Base-by-base conservation (phyloP, 106 monocot species). In the Dendrobium chrysotoxum region DNA sequence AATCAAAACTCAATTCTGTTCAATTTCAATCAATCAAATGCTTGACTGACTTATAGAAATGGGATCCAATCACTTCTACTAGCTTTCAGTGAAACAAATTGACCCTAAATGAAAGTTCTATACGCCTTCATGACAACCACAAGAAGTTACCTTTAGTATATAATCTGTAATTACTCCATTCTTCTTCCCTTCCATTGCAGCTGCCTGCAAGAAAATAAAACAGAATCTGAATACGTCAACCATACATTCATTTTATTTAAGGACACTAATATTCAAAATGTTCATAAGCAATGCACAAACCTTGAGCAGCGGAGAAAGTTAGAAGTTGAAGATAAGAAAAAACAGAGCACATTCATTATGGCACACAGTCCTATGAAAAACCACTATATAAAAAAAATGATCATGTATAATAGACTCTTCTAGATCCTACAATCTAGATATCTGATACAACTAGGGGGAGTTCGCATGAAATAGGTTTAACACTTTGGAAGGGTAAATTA, bases 131-230 rank as follows among this genome's bases (percentile, higher is more conserved):
- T 13, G 50, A 39, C 25, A 35, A 61, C 41, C 11, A 26, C 21
- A 41, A 18, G 28, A 16, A n/a, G 17, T n/a, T 84, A 86, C 88
- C 83, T 86, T 88, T 17, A 91, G 50, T 67, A 88, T 80, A 73
- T 91, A 91, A 26, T 91, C 91, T 28, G 89, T 85, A 25, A 91
- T 79, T 17, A 89, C 77, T 61, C 47, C 80, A 4, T 81, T 44
- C 67, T 85, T 81, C 20, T 92, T 83, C 26, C 87, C 85, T 79
- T 75, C 82, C 83, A 82, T 50, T 64, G 88, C 61, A 54, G 81
- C 6, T 28, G 91, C 91, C 91, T 92, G 41, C 15, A 79, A 20
- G 4, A 40, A 21, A 42, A 70, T 2, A 26, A 68, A 68, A 68
- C 35, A 35, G 30, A 70, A 70, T 35, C 35, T 68, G 12, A 31